Percentiles rank a stretch among this genome's conserved stretches.
Evolutionary conservation across 2,329 filamentous ascomycete species (phyloP).

Genomic region (Aschersonia sp.): DNA sequence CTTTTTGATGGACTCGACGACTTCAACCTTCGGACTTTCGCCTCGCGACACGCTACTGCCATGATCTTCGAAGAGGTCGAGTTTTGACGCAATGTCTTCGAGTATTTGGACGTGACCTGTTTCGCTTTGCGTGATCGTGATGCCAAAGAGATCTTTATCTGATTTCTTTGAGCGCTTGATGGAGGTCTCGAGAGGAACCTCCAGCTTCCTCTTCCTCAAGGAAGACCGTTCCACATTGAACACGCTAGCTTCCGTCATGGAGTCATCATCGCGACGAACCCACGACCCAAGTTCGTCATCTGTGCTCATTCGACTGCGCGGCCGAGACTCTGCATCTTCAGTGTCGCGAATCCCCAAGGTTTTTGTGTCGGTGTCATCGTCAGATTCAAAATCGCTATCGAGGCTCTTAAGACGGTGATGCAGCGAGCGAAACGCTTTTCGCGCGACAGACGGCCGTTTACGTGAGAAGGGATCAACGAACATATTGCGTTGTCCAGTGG

Average conservation of each 20-base stretch:
- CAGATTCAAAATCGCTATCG: conserved; percentile 67
- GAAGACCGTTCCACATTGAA: conserved; percentile 40
- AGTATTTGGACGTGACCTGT: conserved; percentile 31
- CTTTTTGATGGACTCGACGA: conserved; percentile 41
- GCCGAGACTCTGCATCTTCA: conserved; percentile 73
- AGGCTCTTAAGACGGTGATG: conserved; percentile 56
- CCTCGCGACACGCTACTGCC: conserved; percentile 27
- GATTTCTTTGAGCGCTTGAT: conserved; percentile 70
- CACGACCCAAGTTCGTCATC: conserved; percentile 38
- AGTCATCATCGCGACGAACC: conserved; percentile 43
- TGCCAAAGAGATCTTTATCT: conserved; percentile 64
- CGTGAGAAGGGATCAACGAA: conserved; percentile 56
- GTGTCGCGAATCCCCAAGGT: conserved; percentile 54
- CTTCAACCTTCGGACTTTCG: conserved; percentile 27
- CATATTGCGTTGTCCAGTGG: conserved; percentile 39
- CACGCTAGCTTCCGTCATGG: conserved; percentile 60
- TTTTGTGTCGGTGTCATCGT: conserved; percentile 57
- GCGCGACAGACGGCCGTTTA: conserved; percentile 40
- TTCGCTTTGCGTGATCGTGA: conserved; percentile 40
- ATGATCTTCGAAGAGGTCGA: conserved; percentile 27
- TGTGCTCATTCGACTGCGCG: conserved; percentile 58
- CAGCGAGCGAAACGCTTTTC: conserved; percentile 59
- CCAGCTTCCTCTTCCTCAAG: conserved; percentile 60
- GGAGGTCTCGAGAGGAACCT: conserved; percentile 48
- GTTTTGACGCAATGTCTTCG: conserved; percentile 34